These are phyloP conservation scores for Plectosphaerella plurivora DNA, from an alignment of 2,329 filamentous ascomycete genomes.

Conservation along the genomic window DNA sequence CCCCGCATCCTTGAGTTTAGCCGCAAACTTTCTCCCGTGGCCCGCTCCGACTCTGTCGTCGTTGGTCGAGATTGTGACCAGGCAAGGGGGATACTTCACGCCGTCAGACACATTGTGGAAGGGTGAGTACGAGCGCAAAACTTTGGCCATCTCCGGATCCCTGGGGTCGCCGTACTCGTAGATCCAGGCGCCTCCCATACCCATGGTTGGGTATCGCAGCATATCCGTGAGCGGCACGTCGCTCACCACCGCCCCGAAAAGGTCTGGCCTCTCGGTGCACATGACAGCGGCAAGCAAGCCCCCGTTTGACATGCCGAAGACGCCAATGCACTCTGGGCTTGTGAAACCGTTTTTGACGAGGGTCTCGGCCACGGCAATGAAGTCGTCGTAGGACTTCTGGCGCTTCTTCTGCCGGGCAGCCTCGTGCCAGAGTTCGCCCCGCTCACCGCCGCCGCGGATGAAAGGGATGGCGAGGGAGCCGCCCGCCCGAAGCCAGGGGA, in stretches of 20 bases:
- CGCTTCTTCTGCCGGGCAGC: not conserved
- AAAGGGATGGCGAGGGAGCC: not conserved
- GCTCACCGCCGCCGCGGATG: slow-evolving; percentile 2
- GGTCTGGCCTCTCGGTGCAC: slow-evolving; percentile 1
- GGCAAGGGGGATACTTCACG: not conserved
- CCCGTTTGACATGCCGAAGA: slow-evolving; percentile 1
- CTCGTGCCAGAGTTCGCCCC: slow-evolving; percentile 1
- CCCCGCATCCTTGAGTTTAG: not conserved
- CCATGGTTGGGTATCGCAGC: slow-evolving; percentile 1
- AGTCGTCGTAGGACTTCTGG: slow-evolving; percentile 3
- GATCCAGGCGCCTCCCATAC: not conserved
- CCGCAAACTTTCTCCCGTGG: not conserved
- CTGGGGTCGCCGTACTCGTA: slow-evolving; percentile 1
- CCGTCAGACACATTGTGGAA: not conserved
- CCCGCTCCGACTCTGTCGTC: slow-evolving; percentile 1
- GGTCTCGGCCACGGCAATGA: not conserved
- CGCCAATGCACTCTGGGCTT: not conserved
- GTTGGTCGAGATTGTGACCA: not conserved
- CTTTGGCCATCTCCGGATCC: not conserved
- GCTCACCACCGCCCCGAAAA: slow-evolving; percentile 2
- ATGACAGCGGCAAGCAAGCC: not conserved
- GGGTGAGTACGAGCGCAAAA: slow-evolving; percentile 1
- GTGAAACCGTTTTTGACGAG: not conserved
- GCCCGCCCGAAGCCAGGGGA: not conserved
- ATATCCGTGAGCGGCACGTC: slow-evolving; percentile 3